A percentile compares a stretch with the other conserved stretches of the same genome.
Evolutionary conservation across 1,139 yeast species (phyloP).

Genomic region (Taphrina wiesneri): DNA sequence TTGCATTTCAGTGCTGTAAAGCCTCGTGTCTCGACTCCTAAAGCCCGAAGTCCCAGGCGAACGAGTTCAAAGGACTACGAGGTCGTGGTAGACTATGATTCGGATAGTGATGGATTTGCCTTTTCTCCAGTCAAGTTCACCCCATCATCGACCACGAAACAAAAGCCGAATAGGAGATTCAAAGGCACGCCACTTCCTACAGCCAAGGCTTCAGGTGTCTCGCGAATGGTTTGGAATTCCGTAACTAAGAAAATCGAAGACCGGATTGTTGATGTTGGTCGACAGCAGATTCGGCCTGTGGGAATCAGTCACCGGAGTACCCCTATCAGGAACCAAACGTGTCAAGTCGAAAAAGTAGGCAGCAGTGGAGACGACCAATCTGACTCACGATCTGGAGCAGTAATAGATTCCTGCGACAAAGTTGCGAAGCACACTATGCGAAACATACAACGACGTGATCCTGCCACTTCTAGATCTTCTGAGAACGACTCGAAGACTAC

Average conservation of each 20-base stretch:
- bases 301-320: no score
- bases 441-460: no score
- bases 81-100: slow-evolving; percentile 22
- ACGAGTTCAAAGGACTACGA: slow-evolving; percentile 5
- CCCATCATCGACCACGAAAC: background rate
- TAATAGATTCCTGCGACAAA: no score
- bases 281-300: no score
- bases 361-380: background rate
- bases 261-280: background rate
- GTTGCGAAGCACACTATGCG: no score
- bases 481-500: no score
- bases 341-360: background rate
- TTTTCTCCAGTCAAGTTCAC: slow-evolving; percentile 32
- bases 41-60: background rate
- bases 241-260: background rate
- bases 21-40: background rate
- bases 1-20: slow-evolving; percentile 14
- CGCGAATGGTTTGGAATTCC: slow-evolving; percentile 12
- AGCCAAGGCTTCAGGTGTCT: background rate
- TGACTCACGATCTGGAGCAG: no score
- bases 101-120: slow-evolving; percentile 25
- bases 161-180: background rate
- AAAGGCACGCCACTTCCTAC: background rate
- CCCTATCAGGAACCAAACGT: background rate
- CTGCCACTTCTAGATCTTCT: no score